Evolutionary conservation across 2,329 filamentous ascomycete genomes (phyloP).

Genomic region (Claviceps lovelessii): DNA sequence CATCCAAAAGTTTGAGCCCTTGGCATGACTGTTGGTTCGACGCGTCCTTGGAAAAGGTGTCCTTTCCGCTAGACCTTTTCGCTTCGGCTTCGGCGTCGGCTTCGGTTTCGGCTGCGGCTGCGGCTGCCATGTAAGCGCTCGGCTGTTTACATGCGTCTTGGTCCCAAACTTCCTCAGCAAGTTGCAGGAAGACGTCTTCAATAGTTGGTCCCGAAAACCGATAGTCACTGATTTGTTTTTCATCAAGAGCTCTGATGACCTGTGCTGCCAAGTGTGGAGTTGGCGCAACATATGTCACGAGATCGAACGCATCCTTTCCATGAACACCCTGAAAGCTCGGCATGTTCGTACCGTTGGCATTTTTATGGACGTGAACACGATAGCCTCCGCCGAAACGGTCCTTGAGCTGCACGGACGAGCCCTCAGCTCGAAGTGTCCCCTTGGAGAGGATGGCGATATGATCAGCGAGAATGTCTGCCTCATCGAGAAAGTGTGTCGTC

Average conservation of each 20-base stretch:
- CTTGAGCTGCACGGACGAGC: slow-evolving; percentile 77
- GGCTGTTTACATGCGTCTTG: slow-evolving; percentile 25
- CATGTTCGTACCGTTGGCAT: slow-evolving; percentile 30
- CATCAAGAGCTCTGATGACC: slow-evolving; percentile 57
- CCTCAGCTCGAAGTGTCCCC: slow-evolving; percentile 65
- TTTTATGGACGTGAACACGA: slow-evolving; percentile 58
- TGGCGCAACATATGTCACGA: slow-evolving; percentile 57
- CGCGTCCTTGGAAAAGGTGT: slow-evolving; percentile 9
- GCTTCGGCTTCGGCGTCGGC: slow-evolving; percentile 5
- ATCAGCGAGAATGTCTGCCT: slow-evolving; percentile 79
- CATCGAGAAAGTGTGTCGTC: slow-evolving; percentile 88
- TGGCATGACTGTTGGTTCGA: slow-evolving; percentile 12
- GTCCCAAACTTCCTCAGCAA: slow-evolving; percentile 63
- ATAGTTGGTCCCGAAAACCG: slow-evolving; percentile 80
- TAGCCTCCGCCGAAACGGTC: slow-evolving; percentile 72
- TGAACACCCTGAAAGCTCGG: slow-evolving; percentile 40
- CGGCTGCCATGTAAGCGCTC: slow-evolving; percentile 9
- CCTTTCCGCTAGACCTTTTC: slow-evolving; percentile 10
- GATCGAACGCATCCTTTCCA: slow-evolving; percentile 50
- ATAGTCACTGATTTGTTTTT: slow-evolving; percentile 56
- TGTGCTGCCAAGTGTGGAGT: slow-evolving; percentile 56
- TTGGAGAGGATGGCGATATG: slow-evolving; percentile 80
- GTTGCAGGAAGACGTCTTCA: slow-evolving; percentile 78
- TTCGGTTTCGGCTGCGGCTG: slow-evolving; percentile 7
- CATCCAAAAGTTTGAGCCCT: slow-evolving; percentile 47